A percentile compares a stretch with the other conserved stretches of the same genome.
These are phyloP conservation scores for Chondrus crispus DNA, from an alignment of 23 red algal species.

Conservation along the genomic window DNA sequence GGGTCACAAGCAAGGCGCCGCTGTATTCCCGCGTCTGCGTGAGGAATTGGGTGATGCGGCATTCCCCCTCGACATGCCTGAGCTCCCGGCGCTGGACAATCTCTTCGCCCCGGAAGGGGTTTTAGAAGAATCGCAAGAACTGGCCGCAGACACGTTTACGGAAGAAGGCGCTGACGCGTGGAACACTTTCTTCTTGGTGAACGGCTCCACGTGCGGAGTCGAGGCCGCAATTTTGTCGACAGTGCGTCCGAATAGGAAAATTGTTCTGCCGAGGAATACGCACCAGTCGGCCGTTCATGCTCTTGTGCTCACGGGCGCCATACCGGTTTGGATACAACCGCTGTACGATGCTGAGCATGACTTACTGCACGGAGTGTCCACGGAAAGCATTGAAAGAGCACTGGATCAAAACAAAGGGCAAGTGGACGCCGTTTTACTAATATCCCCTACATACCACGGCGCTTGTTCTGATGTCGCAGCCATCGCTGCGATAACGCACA, in stretches of 20 bases:
- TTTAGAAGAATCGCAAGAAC: constrained; percentile 60
- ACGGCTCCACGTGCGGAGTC: constrained; percentile 84
- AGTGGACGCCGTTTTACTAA: constrained; percentile 82
- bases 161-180: constrained; percentile 18
- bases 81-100: constrained; percentile 88
- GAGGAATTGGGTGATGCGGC: neutral
- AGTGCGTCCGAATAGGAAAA: constrained; percentile 25
- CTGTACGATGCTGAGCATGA: constrained; percentile 45
- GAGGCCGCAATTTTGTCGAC: constrained; percentile 75
- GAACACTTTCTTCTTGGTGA: constrained; percentile 84
- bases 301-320: constrained; percentile 69
- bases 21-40: neutral
- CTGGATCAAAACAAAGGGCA: constrained; percentile 17
- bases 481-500: constrained; percentile 61
- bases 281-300: constrained; percentile 88
- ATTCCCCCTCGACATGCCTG: constrained; percentile 72
- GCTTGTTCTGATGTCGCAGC: constrained; percentile 54
- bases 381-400: neutral
- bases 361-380: constrained; percentile 36
- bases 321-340: constrained; percentile 75
- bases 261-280: constrained; percentile 81
- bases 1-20: constrained; percentile 75
- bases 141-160: constrained; percentile 61
- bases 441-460: constrained; percentile 93
- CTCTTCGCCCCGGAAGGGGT: constrained; percentile 72